Conservation (phyloP, 345 rosid genomes). For the Sonneratia alba region DNA sequence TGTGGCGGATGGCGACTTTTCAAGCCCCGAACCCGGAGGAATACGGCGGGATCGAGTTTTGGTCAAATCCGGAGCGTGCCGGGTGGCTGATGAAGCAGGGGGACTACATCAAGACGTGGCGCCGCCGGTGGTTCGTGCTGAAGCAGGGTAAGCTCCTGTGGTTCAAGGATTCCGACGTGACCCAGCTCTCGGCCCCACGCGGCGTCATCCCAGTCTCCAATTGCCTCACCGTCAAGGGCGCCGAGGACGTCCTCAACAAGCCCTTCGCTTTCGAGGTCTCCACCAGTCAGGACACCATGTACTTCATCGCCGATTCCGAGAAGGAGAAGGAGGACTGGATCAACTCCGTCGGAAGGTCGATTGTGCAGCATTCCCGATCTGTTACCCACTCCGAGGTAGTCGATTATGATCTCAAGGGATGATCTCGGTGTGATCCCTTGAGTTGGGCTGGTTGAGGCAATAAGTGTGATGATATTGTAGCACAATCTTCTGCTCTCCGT, state of each 20-base stretch:
- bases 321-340: constrained; percentile 91
- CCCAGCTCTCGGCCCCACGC: constrained; percentile 52
- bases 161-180: constrained; percentile 56
- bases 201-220: constrained; percentile 54
- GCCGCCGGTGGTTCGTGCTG: constrained; percentile 77
- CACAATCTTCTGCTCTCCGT: no score
- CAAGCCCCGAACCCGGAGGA: constrained; percentile 64
- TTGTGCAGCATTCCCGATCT: constrained; percentile 71
- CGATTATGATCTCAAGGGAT: constrained; percentile 39
- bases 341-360: constrained; percentile 76
- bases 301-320: constrained; percentile 66
- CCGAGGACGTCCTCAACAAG: constrained; percentile 67
- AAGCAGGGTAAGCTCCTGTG: constrained; percentile 77
- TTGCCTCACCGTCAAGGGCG: constrained; percentile 81
- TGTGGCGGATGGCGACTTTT: constrained; percentile 60
- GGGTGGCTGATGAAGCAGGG: constrained; percentile 83
- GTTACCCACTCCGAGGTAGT: constrained; percentile 76
- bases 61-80: constrained; percentile 62
- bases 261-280: constrained; percentile 72
- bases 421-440: neutral
- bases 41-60: constrained; percentile 55
- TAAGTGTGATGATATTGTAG: no score
- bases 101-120: constrained; percentile 80
- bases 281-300: constrained; percentile 49
- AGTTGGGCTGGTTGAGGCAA: no score